These are phyloP conservation scores for Rhizoclosmatium globosum DNA, from an alignment of 192 early-diverging fungal species.

Conservation along the genomic window DNA sequence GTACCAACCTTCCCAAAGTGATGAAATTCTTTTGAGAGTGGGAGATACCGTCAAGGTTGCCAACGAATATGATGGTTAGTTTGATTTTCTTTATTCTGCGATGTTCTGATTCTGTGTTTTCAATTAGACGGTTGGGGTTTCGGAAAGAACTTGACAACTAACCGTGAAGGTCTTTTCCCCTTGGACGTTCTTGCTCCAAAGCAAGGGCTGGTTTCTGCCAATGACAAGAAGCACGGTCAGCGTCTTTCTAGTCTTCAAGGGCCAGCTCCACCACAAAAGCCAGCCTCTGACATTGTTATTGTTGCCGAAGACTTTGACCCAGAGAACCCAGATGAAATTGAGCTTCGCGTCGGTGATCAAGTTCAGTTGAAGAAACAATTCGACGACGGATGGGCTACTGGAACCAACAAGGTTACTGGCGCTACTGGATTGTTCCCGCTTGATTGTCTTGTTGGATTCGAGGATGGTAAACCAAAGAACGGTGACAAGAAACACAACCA, in stretches of 20 bases:
- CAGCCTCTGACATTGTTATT: background rate
- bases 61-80: constrained; percentile 19
- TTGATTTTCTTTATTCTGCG: background rate
- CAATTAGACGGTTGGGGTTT: constrained; percentile 26
- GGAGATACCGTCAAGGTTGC: constrained; percentile 20
- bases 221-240: constrained; percentile 6
- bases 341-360: background rate
- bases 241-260: constrained; percentile 7
- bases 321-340: constrained; percentile 17
- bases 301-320: constrained; percentile 7
- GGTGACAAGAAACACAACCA: constrained; percentile 19
- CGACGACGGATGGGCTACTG: constrained; percentile 32
- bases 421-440: constrained; percentile 19
- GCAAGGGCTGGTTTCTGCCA: background rate
- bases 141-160: background rate
- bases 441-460: constrained; percentile 11
- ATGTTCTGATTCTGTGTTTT: background rate
- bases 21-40: constrained; percentile 24
- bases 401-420: constrained; percentile 24
- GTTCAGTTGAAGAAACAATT: background rate
- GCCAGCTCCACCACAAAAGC: background rate
- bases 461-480: background rate
- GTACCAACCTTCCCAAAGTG: background rate
- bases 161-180: constrained; percentile 24
- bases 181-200: constrained; percentile 5